These are phyloP conservation scores for Takakia lepidozioides DNA, from an alignment of 225 moss, liverwort and hornwort species.

Conservation along the genomic window DNA sequence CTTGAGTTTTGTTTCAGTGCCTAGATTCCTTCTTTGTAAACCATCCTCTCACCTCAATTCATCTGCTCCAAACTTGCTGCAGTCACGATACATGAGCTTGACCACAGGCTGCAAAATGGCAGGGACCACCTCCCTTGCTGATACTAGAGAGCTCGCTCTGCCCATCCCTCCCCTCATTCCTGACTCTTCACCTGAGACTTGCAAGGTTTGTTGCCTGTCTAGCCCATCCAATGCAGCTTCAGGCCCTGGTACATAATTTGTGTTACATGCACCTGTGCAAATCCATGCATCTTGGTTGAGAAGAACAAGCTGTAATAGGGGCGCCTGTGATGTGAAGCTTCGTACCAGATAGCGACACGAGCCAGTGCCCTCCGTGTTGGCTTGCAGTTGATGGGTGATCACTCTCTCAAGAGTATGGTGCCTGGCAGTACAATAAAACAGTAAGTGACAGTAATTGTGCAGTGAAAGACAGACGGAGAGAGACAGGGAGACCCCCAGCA, in stretches of 20 bases:
- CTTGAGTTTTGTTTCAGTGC: too few relatives aligned
- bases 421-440: conserved; percentile 22
- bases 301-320: conserved; percentile 73
- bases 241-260: conserved; percentile 5
- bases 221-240: conserved; percentile 5
- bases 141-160: conserved; percentile 7
- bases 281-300: conserved; percentile 63
- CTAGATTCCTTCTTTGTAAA: too few relatives aligned
- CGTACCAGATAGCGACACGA: conserved; percentile 79
- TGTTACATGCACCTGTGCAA: conserved; percentile 47
- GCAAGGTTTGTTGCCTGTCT: not conserved
- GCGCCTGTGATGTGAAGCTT: conserved; percentile 44
- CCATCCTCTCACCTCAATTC: conserved; percentile 55
- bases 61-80: conserved; percentile 33
- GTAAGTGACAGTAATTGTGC: too few relatives aligned
- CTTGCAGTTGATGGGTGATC: conserved; percentile 60
- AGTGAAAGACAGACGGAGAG: too few relatives aligned
- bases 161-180: conserved; percentile 1
- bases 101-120: conserved; percentile 46
- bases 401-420: conserved; percentile 71
- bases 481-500: too few relatives aligned
- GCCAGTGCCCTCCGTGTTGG: conserved; percentile 49
- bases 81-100: conserved; percentile 70
- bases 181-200: not conserved
- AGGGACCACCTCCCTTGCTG: conserved; percentile 4